phyloP scores from a whole-genome alignment of 495 filamentous ascomycete genomes.

The Talaromyces borbonicus region DNA sequence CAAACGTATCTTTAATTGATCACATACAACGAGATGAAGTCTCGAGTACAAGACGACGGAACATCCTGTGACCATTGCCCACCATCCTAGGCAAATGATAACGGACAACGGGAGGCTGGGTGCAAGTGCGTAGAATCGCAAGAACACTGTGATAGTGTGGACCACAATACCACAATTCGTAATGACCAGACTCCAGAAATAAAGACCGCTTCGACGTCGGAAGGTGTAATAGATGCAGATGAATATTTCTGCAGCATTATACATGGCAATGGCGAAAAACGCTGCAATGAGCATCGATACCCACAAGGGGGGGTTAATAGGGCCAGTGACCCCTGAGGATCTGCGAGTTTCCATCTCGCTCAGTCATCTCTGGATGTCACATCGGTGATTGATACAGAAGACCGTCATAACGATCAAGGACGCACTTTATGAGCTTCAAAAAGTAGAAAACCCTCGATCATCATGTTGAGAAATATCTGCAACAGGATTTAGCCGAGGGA shows the following conservation, averaged over 20 bases:
- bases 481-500: too few species aligned
- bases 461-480: too few species aligned
- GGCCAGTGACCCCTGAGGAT: too few species aligned
- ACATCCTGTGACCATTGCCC: constrained; percentile 27
- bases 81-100: constrained; percentile 20
- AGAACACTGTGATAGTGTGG: constrained; percentile 18
- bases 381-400: too few species aligned
- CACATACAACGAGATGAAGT: constrained; percentile 26
- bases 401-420: too few species aligned
- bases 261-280: constrained; percentile 25
- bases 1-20: constrained; percentile 11
- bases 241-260: constrained; percentile 28
- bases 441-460: too few species aligned
- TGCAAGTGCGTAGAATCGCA: constrained; percentile 22
- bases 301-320: too few species aligned
- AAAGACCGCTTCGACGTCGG: constrained; percentile 26
- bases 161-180: constrained; percentile 18
- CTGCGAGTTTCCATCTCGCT: too few species aligned
- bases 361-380: too few species aligned
- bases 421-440: too few species aligned
- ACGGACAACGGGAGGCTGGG: constrained; percentile 17
- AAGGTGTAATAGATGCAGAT: constrained; percentile 32
- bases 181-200: constrained; percentile 36
- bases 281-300: constrained; percentile 23
- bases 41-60: constrained; percentile 31